Conservation (phyloP, 163 green algal genomes). For the Chlamydomonas reinhardtii region DNA sequence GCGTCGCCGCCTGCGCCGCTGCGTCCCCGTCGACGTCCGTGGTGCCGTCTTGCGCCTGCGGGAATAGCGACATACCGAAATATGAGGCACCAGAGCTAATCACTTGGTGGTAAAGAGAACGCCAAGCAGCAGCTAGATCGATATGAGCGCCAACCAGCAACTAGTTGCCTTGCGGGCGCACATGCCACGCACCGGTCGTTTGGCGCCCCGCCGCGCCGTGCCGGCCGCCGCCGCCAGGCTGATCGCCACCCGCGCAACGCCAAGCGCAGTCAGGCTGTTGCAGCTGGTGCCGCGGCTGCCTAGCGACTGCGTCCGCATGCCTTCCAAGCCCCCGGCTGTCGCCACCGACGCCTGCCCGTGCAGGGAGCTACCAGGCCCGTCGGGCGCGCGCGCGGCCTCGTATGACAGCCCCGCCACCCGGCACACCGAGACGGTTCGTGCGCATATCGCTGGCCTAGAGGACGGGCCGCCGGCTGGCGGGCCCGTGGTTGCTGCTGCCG, state of each 20-base stretch:
- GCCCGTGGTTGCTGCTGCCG: neutral
- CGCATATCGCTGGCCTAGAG: neutral
- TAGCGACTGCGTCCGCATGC: neutral
- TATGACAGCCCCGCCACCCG: conserved; percentile 17
- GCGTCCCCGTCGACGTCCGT: neutral
- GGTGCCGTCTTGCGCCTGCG: neutral
- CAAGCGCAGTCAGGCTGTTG: no score
- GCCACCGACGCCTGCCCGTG: neutral
- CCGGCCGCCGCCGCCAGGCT: neutral
- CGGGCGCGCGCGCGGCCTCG: neutral
- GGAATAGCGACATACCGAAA: no score
- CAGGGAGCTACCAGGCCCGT: no score
- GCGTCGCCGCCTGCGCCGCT: neutral
- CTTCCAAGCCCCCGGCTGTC: neutral
- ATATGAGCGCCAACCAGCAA: no score
- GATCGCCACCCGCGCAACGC: neutral
- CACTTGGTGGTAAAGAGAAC: no score
- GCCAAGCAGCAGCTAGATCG: no score
- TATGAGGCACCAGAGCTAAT: no score
- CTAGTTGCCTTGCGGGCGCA: no score
- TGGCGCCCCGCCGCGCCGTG: neutral
- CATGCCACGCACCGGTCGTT: neutral
- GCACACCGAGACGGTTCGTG: conserved; percentile 15
- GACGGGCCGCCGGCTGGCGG: neutral
- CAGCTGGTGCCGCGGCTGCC: no score